These are phyloP conservation scores for Onygena corvina DNA, from an alignment of 2,329 filamentous ascomycete genomes.

Conservation along the genomic window DNA sequence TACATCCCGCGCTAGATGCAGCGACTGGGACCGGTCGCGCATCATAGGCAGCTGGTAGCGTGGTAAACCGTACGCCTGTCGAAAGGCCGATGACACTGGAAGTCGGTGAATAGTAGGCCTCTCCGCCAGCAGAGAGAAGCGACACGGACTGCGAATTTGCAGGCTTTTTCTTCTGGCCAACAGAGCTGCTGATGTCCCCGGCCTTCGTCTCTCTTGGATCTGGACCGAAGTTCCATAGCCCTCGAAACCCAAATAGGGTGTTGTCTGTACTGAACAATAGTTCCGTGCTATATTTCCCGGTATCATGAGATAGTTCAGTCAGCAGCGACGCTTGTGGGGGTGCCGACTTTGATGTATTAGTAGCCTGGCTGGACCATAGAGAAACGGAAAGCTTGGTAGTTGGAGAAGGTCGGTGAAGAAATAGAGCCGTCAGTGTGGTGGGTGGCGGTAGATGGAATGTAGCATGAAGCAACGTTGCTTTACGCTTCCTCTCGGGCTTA, in stretches of 20 bases:
- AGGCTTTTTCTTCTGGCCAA: slow-evolving; percentile 15
- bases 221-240: slow-evolving; percentile 86
- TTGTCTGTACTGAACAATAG: slow-evolving; percentile 89
- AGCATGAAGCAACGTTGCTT: slow-evolving; percentile 34
- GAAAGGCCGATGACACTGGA: slow-evolving; percentile 92
- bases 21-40: slow-evolving; percentile 14
- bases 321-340: slow-evolving; percentile 37
- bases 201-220: slow-evolving; percentile 35
- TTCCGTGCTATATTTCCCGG: slow-evolving; percentile 76
- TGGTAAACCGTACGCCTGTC: slow-evolving; percentile 78
- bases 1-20: slow-evolving; percentile 12
- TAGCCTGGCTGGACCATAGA: slow-evolving; percentile 31
- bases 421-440: slow-evolving; percentile 74
- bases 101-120: slow-evolving; percentile 87
- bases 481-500: slow-evolving; percentile 17
- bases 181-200: background rate
- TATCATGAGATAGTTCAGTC: slow-evolving; percentile 53
- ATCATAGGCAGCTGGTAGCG: slow-evolving; percentile 49
- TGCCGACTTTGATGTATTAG: slow-evolving; percentile 32
- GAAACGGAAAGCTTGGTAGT: slow-evolving; percentile 69
- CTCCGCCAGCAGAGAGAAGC: slow-evolving; percentile 78
- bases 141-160: slow-evolving; percentile 52
- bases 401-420: slow-evolving; percentile 65
- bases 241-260: slow-evolving; percentile 72
- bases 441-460: slow-evolving; percentile 48